Evolutionary conservation across 176 grass and related monocot species (phyloP).

Genomic region (Oryza longistaminata): DNA sequence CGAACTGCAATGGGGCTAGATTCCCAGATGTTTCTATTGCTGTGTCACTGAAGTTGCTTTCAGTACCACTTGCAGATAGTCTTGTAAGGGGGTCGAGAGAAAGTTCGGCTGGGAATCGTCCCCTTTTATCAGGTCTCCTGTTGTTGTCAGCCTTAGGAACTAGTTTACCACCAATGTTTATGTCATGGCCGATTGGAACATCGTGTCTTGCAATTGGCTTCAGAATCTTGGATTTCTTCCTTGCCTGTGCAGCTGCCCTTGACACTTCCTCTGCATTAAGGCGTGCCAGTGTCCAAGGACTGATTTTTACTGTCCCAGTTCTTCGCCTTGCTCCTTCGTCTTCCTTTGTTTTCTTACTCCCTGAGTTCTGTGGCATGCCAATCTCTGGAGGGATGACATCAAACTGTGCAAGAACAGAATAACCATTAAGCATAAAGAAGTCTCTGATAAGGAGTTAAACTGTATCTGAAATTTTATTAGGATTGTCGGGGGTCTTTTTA

Average conservation of each 20-base stretch:
- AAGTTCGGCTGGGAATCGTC: slow-evolving; percentile 52
- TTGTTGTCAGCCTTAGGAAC: slow-evolving; percentile 31
- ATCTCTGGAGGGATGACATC: slow-evolving; percentile 91
- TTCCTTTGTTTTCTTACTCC: slow-evolving; percentile 61
- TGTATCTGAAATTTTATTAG: not conserved
- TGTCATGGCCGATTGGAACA: slow-evolving; percentile 29
- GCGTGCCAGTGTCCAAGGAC: slow-evolving; percentile 92
- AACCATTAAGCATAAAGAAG: slow-evolving; percentile 5
- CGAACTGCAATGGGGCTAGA: slow-evolving; percentile 87
- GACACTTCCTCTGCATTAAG: slow-evolving; percentile 98
- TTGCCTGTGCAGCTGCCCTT: slow-evolving; percentile 78
- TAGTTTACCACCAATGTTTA: slow-evolving; percentile 41
- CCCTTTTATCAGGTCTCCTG: slow-evolving; percentile 45
- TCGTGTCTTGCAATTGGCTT: slow-evolving; percentile 65
- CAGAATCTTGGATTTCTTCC: slow-evolving; percentile 89
- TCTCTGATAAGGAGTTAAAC: not conserved
- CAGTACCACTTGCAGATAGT: slow-evolving; percentile 61
- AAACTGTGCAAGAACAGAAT: slow-evolving; percentile 53
- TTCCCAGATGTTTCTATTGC: slow-evolving; percentile 54
- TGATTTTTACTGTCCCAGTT: slow-evolving; percentile 76
- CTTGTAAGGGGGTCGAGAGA: slow-evolving; percentile 80
- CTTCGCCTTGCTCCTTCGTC: slow-evolving; percentile 74
- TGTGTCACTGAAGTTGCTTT: slow-evolving; percentile 53
- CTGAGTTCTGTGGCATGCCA: slow-evolving; percentile 59
- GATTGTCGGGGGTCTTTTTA: not conserved